phyloP scores from a whole-genome alignment of 2,329 filamentous ascomycete genomes.

The Mycosphaerelloides madeirae region DNA sequence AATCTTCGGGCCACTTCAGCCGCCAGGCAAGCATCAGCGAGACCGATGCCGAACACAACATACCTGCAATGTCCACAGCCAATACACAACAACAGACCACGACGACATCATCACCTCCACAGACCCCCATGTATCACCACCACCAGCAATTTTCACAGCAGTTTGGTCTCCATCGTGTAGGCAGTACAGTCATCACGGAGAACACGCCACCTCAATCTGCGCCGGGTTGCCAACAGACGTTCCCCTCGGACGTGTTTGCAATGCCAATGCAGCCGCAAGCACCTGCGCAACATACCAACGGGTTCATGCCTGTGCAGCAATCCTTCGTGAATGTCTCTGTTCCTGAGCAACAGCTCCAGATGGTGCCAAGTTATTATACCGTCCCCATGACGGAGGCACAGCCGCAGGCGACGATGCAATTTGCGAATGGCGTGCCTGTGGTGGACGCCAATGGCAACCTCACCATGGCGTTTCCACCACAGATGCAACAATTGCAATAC shows the following conservation, averaged over 20 bases:
- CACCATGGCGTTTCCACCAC: conserved; percentile 22
- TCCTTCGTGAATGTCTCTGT: conserved; percentile 28
- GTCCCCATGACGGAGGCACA: conserved; percentile 9
- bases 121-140: conserved; percentile 37
- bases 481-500: conserved; percentile 22
- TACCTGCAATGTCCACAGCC: conserved; percentile 5
- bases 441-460: conserved; percentile 23
- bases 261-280: conserved; percentile 15
- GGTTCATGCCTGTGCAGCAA: conserved; percentile 15
- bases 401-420: conserved; percentile 18
- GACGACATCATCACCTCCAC: conserved; percentile 41
- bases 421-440: conserved; percentile 24
- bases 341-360: conserved; percentile 19
- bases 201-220: conserved; percentile 50
- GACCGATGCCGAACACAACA: conserved; percentile 30
- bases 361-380: conserved; percentile 11
- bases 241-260: conserved; percentile 37
- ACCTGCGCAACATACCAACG: conserved; percentile 7
- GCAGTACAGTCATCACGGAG: conserved; percentile 34
- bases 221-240: conserved; percentile 46
- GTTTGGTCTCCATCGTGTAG: conserved; percentile 23
- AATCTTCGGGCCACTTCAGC: conserved; percentile 30
- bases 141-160: conserved; percentile 18
- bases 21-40: conserved; percentile 39
- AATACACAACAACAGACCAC: conserved; percentile 15